Conservation (phyloP, 2,329 filamentous ascomycete genomes). For the Venturia oleaginea region DNA sequence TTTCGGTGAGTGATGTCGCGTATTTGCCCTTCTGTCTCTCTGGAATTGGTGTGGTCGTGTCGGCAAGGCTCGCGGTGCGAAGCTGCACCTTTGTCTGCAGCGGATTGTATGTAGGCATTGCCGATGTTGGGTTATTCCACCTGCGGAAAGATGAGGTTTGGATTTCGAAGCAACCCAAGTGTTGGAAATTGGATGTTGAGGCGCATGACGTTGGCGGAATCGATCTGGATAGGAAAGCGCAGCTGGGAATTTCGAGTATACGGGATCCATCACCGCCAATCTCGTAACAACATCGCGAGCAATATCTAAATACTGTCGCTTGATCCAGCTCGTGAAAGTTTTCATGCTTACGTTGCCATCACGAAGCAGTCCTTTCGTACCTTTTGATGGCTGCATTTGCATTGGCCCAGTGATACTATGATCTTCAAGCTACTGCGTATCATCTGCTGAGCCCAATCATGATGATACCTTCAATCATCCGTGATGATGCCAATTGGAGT, state of each 20-base stretch:
- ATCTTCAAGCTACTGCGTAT: background rate
- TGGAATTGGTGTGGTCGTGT: constrained; percentile 15
- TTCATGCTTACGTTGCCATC: background rate
- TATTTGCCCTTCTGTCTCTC: constrained; percentile 16
- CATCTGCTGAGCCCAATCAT: background rate
- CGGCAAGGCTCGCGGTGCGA: constrained; percentile 14
- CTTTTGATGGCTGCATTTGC: background rate
- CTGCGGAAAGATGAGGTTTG: background rate
- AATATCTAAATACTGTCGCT: background rate
- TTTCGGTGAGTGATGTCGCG: constrained; percentile 15
- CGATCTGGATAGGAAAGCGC: constrained; percentile 1
- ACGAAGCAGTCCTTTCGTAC: background rate
- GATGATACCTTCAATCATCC: constrained; percentile 19
- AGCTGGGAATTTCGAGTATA: background rate
- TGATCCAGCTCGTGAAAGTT: too few relatives aligned
- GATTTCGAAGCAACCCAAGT: background rate
- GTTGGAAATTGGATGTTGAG: background rate
- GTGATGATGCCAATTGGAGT: constrained; percentile 39
- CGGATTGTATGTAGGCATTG: constrained; percentile 24
- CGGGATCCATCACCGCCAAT: background rate
- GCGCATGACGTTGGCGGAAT: background rate
- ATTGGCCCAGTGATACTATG: background rate
- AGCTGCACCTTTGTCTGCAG: constrained; percentile 21
- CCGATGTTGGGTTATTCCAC: too few relatives aligned
- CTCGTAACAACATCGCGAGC: background rate